Evolutionary conservation across 805 yeast genomes (phyloP).

Genomic region (Candida ponderosae): DNA sequence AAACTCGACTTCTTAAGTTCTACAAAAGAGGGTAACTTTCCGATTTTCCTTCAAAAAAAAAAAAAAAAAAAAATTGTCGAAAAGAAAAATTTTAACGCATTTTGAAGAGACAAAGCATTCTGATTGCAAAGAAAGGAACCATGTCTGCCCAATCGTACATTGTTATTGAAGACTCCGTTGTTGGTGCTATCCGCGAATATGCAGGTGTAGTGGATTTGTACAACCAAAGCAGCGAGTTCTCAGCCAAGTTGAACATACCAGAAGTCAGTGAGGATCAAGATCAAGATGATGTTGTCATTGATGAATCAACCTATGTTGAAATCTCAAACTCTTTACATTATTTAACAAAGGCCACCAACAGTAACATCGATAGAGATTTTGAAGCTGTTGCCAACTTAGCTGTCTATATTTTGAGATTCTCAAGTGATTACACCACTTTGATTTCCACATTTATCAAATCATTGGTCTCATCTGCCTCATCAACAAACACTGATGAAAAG

Average conservation of each 20-base stretch:
- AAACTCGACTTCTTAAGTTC: too few species aligned
- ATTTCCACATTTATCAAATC: not conserved
- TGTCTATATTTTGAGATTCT: constrained; percentile 13
- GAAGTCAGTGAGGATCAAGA: constrained; percentile 10
- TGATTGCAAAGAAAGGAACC: not conserved
- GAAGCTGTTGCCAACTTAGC: constrained; percentile 19
- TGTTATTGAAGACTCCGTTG: constrained; percentile 32
- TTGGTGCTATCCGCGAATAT: constrained; percentile 25
- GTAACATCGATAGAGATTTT: constrained; percentile 18
- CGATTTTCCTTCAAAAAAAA: too few species aligned
- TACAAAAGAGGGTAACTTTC: too few species aligned
- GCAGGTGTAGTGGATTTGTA: constrained; percentile 22
- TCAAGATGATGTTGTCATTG: constrained; percentile 10
- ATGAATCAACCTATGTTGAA: constrained; percentile 10
- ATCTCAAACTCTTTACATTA: constrained; percentile 8
- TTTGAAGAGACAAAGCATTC: too few species aligned
- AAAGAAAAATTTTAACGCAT: too few species aligned
- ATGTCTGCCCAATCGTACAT: constrained; percentile 17
- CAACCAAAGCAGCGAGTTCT: constrained; percentile 6
- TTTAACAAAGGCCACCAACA: not conserved
- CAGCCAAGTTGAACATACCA: not conserved
- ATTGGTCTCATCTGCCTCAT: constrained; percentile 1
- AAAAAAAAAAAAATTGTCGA: too few species aligned
- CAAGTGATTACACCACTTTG: constrained; percentile 2
- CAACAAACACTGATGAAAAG: constrained; percentile 2